Evolutionary conservation across 257 asterid genomes (phyloP).

Genomic region (Solanum pinnatisectum): DNA sequence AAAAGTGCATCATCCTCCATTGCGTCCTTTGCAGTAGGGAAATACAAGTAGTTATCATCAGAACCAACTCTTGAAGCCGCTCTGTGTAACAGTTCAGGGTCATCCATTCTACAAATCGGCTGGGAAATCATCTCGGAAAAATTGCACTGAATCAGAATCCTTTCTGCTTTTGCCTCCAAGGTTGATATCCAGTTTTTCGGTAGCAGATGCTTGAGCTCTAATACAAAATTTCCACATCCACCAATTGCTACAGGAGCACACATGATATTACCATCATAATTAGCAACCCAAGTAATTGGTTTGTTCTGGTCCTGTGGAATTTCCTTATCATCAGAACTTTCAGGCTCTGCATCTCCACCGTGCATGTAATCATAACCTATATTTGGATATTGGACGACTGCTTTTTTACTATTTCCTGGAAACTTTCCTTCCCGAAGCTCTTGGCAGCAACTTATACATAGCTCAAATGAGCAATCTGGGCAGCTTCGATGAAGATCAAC

Average conservation of each 20-base stretch:
- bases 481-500: slow-evolving; percentile 91
- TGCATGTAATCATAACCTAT: slow-evolving; percentile 74
- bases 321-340: slow-evolving; percentile 12
- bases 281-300: slow-evolving; percentile 28
- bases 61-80: slow-evolving; percentile 45
- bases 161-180: slow-evolving; percentile 39
- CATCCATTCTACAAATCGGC: slow-evolving; percentile 7
- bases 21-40: slow-evolving; percentile 42
- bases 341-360: slow-evolving; percentile 43
- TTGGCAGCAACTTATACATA: slow-evolving; percentile 65
- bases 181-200: slow-evolving; percentile 53
- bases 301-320: slow-evolving; percentile 10
- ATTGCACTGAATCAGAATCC: slow-evolving; percentile 15
- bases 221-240: slow-evolving; percentile 57
- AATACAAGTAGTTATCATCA: slow-evolving; percentile 44
- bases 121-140: not conserved
- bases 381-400: slow-evolving; percentile 15
- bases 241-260: slow-evolving; percentile 75
- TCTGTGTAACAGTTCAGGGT: slow-evolving; percentile 18
- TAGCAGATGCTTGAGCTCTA: slow-evolving; percentile 80
- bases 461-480: slow-evolving; percentile 73
- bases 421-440: slow-evolving; percentile 50
- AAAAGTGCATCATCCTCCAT: slow-evolving; percentile 39
- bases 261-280: slow-evolving; percentile 24
- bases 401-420: slow-evolving; percentile 20